These are phyloP conservation scores for Rosa chinensis DNA, from an alignment of 306 rosid species.

Conservation along the genomic window DNA sequence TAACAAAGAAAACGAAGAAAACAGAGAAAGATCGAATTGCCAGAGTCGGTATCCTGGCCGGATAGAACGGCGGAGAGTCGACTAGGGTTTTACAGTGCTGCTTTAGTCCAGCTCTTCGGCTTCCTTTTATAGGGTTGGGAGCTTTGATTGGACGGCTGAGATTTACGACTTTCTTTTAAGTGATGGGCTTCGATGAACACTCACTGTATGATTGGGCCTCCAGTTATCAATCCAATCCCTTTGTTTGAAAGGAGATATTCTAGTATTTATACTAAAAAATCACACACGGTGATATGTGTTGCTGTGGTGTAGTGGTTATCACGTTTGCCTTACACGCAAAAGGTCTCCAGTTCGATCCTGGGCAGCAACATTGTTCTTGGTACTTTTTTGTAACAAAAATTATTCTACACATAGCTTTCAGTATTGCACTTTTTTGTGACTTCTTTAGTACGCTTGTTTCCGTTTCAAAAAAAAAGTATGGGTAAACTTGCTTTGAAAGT, in stretches of 20 bases:
- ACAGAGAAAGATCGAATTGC: background rate
- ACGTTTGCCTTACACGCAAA: background rate
- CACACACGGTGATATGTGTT: too few relatives aligned
- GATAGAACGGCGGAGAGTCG: background rate
- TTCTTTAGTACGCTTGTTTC: too few relatives aligned
- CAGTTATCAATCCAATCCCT: background rate
- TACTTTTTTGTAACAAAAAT: too few relatives aligned
- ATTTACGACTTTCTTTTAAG: background rate
- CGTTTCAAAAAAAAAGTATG: too few relatives aligned
- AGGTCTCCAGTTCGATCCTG: background rate
- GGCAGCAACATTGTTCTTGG: too few relatives aligned
- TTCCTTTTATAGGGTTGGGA: background rate
- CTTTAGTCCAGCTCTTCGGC: background rate
- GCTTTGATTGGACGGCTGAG: slow-evolving; percentile 26
- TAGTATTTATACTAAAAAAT: too few relatives aligned
- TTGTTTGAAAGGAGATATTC: too few relatives aligned
- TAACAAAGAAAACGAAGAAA: background rate
- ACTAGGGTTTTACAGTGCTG: slow-evolving; percentile 12
- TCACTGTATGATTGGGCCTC: background rate
- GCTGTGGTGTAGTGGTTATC: slow-evolving; percentile 1
- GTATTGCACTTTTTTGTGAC: too few relatives aligned
- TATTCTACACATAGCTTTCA: too few relatives aligned
- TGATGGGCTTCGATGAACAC: background rate
- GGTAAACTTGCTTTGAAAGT: too few relatives aligned
- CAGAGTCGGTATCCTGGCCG: background rate